Percentiles rank a stretch among this genome's conserved stretches.
These are phyloP conservation scores for Trametes versicolor DNA, from an alignment of 1,284 basidiomycete genomes.

Conservation along the genomic window DNA sequence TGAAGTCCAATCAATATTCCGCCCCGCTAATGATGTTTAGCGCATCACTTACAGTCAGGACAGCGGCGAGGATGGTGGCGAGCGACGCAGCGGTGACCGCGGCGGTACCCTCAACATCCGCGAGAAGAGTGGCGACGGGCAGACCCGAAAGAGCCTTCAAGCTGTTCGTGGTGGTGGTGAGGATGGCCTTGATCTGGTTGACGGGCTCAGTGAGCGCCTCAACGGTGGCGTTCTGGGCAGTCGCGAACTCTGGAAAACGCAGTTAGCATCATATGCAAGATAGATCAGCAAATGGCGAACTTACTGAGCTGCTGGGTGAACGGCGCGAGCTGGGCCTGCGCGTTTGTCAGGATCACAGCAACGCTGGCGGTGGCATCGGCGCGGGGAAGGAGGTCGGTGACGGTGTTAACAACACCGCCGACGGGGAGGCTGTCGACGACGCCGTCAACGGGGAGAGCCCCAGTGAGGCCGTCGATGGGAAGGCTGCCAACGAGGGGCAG, in stretches of 20 bases:
- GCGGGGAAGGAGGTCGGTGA: constrained; percentile 20
- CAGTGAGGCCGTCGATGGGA: constrained; percentile 24
- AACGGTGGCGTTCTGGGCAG: constrained; percentile 43
- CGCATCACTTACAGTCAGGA: constrained; percentile 37
- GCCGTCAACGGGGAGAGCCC: not conserved
- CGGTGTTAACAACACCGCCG: constrained; percentile 22
- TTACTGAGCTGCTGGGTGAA: constrained; percentile 45
- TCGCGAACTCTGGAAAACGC: constrained; percentile 42
- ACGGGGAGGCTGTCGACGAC: constrained; percentile 6
- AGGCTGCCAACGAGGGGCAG: constrained; percentile 26
- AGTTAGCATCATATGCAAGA: constrained; percentile 12
- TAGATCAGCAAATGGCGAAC: constrained; percentile 22
- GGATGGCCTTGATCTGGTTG: constrained; percentile 43
- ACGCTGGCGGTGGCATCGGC: constrained; percentile 32
- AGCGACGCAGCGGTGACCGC: constrained; percentile 39
- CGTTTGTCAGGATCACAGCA: constrained; percentile 37
- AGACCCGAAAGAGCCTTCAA: constrained; percentile 49
- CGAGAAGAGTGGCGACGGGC: constrained; percentile 44
- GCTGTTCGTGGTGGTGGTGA: constrained; percentile 43
- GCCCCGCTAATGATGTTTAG: not conserved
- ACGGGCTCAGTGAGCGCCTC: constrained; percentile 43
- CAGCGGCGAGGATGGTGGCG: constrained; percentile 42
- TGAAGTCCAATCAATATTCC: constrained; percentile 33
- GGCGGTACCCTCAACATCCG: constrained; percentile 41
- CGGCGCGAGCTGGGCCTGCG: constrained; percentile 39